Evolutionary conservation across 1,284 basidiomycete genomes (phyloP).

Genomic region (Malassezia globosa): DNA sequence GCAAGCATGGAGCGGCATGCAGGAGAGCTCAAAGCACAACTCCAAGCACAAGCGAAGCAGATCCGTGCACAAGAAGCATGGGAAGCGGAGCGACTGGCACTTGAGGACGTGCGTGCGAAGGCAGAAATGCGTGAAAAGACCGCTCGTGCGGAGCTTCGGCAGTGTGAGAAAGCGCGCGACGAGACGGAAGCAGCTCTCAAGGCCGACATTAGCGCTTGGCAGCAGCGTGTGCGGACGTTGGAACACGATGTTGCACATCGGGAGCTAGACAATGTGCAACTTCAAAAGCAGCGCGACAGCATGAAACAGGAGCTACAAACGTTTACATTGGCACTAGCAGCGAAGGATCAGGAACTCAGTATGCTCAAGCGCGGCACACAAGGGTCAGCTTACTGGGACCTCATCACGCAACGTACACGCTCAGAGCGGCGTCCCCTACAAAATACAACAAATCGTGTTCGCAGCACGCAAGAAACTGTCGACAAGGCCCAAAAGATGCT

Average conservation of each 20-base stretch:
- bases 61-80: background rate
- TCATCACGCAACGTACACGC: background rate
- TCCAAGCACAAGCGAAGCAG: background rate
- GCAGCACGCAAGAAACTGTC: conserved; percentile 3
- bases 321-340: conserved; percentile 27
- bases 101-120: background rate
- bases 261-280: conserved; percentile 21
- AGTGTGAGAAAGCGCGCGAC: background rate
- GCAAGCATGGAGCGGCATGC: conserved; percentile 3
- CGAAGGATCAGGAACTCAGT: conserved; percentile 29
- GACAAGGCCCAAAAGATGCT: background rate
- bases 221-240: conserved; percentile 11
- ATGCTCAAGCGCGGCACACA: conserved; percentile 27
- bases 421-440: conserved; percentile 2
- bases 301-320: conserved; percentile 26
- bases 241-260: conserved; percentile 19
- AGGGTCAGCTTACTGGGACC: conserved; percentile 10
- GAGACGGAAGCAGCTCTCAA: conserved; percentile 8
- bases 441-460: background rate
- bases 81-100: background rate
- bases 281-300: conserved; percentile 30
- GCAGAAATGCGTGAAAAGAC: conserved; percentile 3
- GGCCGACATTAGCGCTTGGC: conserved; percentile 1
- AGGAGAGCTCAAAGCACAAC: background rate
- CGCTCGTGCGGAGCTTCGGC: background rate